Base-by-base conservation (phyloP, 116 monocot genomes). In the Iris pallida region DNA sequence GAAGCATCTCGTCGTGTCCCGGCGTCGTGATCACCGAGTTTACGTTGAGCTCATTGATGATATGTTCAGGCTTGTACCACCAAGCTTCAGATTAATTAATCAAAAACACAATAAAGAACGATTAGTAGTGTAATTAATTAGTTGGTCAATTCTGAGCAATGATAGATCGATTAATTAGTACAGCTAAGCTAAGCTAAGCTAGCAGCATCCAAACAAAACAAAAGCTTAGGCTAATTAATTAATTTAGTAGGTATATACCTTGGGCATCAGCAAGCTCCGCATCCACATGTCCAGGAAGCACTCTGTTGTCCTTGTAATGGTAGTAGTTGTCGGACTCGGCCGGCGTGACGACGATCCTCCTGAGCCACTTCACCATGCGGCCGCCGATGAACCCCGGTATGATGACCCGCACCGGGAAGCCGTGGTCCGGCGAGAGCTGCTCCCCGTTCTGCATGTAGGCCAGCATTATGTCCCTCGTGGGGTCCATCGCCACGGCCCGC, bases 31-130 rank as follows among this genome's bases (percentile, higher is more conserved):
- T 92, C 18, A 85, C 96, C 47, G 96, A 97, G 74, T 97, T 97
- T 14, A 90, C 81, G 81, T 92, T 97, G 20, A 97, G 71, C 83
- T 97, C 96, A 44, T 92, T 92, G 66, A 97, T 91, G 69, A 97
- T 92, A 66, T 97, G 78, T 78, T 97, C 96, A 69, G 85, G 92
- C 66, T 89, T 97, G 73, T 89, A 97, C 96, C 96, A 97, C 96
- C 96, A 97, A 0, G 83, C 96, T 97, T n/a, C n/a, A n/a, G n/a
- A n/a, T n/a, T 30, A 30, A 30, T 30, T 30, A 30, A 30, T 30
- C n/a, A n/a, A 30, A 30, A 30, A 30, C 30, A 30, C n/a, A n/a
- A n/a, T n/a, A 58, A 58, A 58, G 9, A 15, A 58, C 16, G 3
- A 57, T 58, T 19, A 58, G 4, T 15, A 53, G 4, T 53, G 0